Base-by-base conservation (phyloP, 2,329 filamentous ascomycete genomes). In the Blastomyces gilchristii region DNA sequence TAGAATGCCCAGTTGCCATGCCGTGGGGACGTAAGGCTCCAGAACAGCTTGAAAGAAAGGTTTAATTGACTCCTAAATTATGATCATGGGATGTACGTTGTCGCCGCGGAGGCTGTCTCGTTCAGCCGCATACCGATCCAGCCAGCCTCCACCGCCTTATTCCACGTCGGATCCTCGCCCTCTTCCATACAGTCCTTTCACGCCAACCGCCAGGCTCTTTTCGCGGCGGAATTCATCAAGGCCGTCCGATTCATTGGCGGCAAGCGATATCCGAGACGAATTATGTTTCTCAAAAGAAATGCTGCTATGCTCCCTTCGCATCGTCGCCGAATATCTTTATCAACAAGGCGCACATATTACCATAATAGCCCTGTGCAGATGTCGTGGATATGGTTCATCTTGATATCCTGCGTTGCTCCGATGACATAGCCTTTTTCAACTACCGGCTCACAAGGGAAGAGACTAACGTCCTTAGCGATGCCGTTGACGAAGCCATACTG, bases 1-100 rank as follows among this genome's bases (percentile, higher is more conserved):
- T 93, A 89, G 68, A 93, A 93, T 0, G 83, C 90, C 78, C 87
- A 87, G 22, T 86, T 83, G 3, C 89, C 89, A 70, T 88, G 34
- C 34, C 3, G 2, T 34, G 45, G 45, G 18, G 16, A 31, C 28
- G n/a, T 22, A 22, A 22, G n/a, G n/a, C n/a, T 5, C 18, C 9
- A 12, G 47, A 49, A 49, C 47, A 49, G 9, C 9, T 12, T 22
- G 22, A 25, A 49, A 25, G n/a, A 9, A 25, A 49, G 8, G 1
- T 4, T 25, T 25, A 9, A 12, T 34, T 39, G 16, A 2, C 22
- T 56, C 28, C 9, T n/a, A 16, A 12, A 37, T 56, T 22, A 22
- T 25, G 7, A 11, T 39, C 4, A 56, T 41, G 31, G 53, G 34
- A 2, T 39, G 16, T 3, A 37, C 2, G 4, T 56, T 41, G 16